Base-by-base conservation (phyloP, 2,329 filamentous ascomycete genomes). In the Parafenestella ontariensis region DNA sequence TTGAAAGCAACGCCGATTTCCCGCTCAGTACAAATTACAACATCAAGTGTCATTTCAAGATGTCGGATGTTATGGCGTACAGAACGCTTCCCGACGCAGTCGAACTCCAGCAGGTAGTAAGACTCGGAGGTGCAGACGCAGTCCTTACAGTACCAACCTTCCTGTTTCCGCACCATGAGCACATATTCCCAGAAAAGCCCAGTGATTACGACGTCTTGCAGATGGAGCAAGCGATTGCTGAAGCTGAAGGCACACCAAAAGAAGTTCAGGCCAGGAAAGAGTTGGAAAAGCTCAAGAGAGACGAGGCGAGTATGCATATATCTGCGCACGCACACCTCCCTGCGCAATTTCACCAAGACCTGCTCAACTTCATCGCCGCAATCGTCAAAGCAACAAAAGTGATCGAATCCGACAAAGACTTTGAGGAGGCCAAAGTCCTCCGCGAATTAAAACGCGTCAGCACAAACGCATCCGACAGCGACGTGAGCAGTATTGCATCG, bases 341-440 rank as follows among this genome's bases (percentile, higher is more conserved):
- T 0, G 79, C 80, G 1, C 69, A 73, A 3, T 82, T 84, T 54
- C 77, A 83, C 52, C 82, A 84, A 55, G 77, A 79, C 18, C 71
- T 85, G 3, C 77, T 85, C 46, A 79, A 83, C 59, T 85, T 83
- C 65, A 71, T 80, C n/a, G 82, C 82, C 1, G 81, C 82, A 1
- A 71, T 84, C 1, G 78, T 84, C n/a, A 85, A 85, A 62, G 82
- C 82, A 0, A 83, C 79, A n/a, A 85, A 85, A 57, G 76, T 85
- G 33, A 81, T 84, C 41, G 82, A 85, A 59, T 70, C 80, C 23
- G 81, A 84, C 60, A 82, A 79, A 53, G 77, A 77, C 18, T 70
- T 75, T 23, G 76, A 78, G 46, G 75, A 76, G 28, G 65, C 66
- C n/a, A 65, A 65, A 17, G 58, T 71, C 17, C 49, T 59, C 44